These are phyloP conservation scores for Stephania yunnanensis DNA, from an alignment of 164 flowering plant species.

Conservation along the genomic window DNA sequence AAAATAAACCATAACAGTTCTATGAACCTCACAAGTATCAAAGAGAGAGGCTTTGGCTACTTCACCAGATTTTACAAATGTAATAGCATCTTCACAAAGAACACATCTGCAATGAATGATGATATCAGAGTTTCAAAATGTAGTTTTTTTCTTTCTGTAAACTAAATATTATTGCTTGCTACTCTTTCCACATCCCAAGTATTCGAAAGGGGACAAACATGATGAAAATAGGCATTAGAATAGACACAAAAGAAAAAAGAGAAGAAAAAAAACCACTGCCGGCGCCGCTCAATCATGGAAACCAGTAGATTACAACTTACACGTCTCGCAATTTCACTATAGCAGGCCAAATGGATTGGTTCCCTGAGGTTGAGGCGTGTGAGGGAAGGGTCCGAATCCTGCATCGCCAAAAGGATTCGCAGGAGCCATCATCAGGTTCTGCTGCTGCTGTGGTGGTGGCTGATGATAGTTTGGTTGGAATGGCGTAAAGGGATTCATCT, in stretches of 20 bases:
- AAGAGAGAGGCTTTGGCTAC: too few relatives aligned
- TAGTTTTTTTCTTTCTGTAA: constrained; percentile 4
- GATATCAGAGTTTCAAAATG: constrained; percentile 1
- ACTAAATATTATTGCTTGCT: constrained; percentile 1
- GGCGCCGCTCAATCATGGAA: background rate
- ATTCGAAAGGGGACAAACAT: background rate
- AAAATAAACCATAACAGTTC: too few relatives aligned
- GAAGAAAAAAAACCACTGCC: background rate
- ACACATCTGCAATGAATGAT: background rate
- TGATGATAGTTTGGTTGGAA: constrained; percentile 46
- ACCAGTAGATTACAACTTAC: constrained; percentile 8
- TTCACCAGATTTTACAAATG: background rate
- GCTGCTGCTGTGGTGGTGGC: constrained; percentile 37
- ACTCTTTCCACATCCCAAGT: background rate
- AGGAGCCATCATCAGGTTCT: constrained; percentile 34
- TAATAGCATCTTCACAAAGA: background rate
- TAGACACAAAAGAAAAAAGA: background rate
- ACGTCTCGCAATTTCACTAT: constrained; percentile 20
- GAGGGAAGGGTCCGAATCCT: constrained; percentile 64
- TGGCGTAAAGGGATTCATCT: constrained; percentile 60
- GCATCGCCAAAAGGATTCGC: constrained; percentile 85
- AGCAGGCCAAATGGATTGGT: constrained; percentile 87
- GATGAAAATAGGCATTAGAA: constrained; percentile 1
- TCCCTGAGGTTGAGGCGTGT: constrained; percentile 40
- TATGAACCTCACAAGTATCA: too few relatives aligned